Evolutionary conservation across 139 green algal genomes (phyloP), one percentile per base, ranked within the genome.

Genomic region (Asterochloris sp.): DNA sequence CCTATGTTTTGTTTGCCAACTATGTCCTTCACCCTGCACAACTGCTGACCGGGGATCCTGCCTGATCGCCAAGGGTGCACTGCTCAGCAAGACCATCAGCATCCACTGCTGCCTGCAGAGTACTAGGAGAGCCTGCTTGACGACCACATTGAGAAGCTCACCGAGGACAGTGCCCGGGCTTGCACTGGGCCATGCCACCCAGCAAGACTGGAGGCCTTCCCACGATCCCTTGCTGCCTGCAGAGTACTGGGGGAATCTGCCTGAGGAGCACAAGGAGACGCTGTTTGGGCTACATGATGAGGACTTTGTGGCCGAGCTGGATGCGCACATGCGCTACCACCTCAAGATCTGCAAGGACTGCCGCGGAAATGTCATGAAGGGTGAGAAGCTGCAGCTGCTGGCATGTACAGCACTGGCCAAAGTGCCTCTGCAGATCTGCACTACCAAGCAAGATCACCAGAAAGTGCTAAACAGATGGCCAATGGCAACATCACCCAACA

Each of bases 241-340:
- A 24, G 84, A 85, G 38, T 88, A 88, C 81, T 88, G 84, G 84
- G 38, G 24, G 24, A 69, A 73, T 12, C 85, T 88, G 79, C 85
- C 85, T 60, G 64, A 78, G 12, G 85, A 88, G 77, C 85, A 88
- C 66, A 78, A 73, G 17, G 61, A 61, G 12, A 77, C 85, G 4
- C 85, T 88, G 19, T 84, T 88, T 71, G 73, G 63, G 21, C 69
- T 88, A 63, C 81, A 77, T 23, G 81, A 85, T 1, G 81, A 88
- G 71, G 85, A 88, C 73, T 88, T 88, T 66, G 77, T 78, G 28
- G 81, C 85, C 13, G 85, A 88, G 81, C 85, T 88, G 77, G 85
- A 88, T 26, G 82, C 85, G 23, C 83, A 86, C 71, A 76, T 86
- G 61, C 83, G 83, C 28, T 86, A 86, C 28, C 83, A 86, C 21